Base-by-base conservation (phyloP, 371 early-diverging fungal genomes). In the Syncephalastrum contaminatum region DNA sequence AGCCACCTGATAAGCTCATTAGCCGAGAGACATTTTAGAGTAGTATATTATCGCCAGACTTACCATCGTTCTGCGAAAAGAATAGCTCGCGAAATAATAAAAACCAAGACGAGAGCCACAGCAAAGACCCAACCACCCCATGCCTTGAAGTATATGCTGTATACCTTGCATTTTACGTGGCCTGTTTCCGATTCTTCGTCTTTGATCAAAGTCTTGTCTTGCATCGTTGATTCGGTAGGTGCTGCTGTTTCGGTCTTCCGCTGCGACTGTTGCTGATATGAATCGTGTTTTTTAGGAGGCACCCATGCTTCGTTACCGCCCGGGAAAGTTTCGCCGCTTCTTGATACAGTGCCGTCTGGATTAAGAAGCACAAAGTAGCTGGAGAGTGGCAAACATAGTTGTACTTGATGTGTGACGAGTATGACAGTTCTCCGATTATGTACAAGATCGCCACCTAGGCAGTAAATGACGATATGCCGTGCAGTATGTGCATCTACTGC, bases 401-500 rank as follows among this genome's bases (percentile, higher is more conserved):
- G 66, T 6, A 92, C 86, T 36, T 90, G 90, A 63, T 95, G 95
- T 2, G 94, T 93, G 7, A 92, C 93, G 13, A 96, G 77, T 10
- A 96, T 66, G 4, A 85, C 67, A 0, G 94, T 94, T 12, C 36
- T 30, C 20, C 93, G 82, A 39, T 80, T 82, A 20, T 58, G 58
- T 80, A 95, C 72, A 53, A 90, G 67, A 40, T 72, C 58, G 25
- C 85, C 83, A 14, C 78, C 59, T 40, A 91, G 51, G 58, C 91
- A 91, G 27, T 81, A 65, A 27, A 66, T 63, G 24, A 84, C 70
- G 4, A 96, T 75, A 59, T 88, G 88, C 52, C 82, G 82, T 4
- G 88, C 93, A 6, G 95, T 95, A 25, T 93, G 93, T 4, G 88
- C 73, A 62, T 91, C 91, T 0, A 91, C 89, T 2, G 91, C 91